Percentiles rank a stretch among this genome's conserved stretches.
phyloP scores from a whole-genome alignment of 176 grass and related monocot species.

The Alloteropsis semialata region DNA sequence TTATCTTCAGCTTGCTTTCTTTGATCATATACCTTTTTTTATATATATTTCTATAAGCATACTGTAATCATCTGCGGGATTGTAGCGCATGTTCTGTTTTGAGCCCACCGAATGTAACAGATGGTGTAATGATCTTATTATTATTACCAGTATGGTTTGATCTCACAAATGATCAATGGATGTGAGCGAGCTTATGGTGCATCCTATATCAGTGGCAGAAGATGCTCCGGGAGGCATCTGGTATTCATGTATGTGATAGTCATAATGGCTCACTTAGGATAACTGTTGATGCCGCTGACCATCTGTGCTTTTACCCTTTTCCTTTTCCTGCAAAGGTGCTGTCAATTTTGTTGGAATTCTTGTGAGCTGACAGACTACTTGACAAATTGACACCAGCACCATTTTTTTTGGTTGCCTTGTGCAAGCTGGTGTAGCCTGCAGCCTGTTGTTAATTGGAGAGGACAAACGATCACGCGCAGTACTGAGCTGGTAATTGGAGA shows the following conservation, averaged over 20 bases:
- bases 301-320: not conserved
- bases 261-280: not conserved
- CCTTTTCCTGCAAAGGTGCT: not conserved
- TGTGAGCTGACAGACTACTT: not conserved
- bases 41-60: not conserved
- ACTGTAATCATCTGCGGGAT: not conserved
- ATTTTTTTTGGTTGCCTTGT: not conserved
- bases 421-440: not conserved
- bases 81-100: not conserved
- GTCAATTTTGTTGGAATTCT: not conserved
- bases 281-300: not conserved
- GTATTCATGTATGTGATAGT: not conserved
- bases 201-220: not conserved
- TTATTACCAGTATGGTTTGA: not conserved
- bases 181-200: not conserved
- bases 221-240: not conserved
- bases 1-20: not conserved
- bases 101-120: not conserved
- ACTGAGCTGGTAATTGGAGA: not conserved
- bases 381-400: not conserved
- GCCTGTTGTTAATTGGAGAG: no score
- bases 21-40: not conserved
- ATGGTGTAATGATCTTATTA: not conserved
- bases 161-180: not conserved
- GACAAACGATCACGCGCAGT: not conserved